Base-by-base conservation (phyloP, 2,329 filamentous ascomycete genomes). In the Colletotrichum chlorophyti region DNA sequence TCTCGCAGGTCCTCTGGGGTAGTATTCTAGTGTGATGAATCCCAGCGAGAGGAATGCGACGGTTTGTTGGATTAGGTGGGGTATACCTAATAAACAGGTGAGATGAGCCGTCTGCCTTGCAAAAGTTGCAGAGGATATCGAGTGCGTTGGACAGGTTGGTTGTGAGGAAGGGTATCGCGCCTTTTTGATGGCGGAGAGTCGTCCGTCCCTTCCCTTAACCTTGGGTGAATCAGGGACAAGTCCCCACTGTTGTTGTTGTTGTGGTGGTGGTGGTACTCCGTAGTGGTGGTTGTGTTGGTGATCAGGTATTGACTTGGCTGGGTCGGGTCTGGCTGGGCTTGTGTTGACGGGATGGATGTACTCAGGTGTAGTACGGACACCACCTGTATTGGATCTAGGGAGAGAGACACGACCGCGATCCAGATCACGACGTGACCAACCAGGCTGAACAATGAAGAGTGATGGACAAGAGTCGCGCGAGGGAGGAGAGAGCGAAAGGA, bases 161-260 rank as follows among this genome's bases (percentile, higher is more conserved):
- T n/a, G n/a, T n/a, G n/a, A n/a, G n/a, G n/a, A n/a, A n/a, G 34
- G 15, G 55, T 55, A 32, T 55, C 26, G 55, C 27, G 40, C 46
- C 24, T 23, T 34, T 8, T 40, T 46, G 40, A 48, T 58, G 53
- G 53, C 40, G 40, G 48, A 53, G 27, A 17, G 32, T 58, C 40
- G 53, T 46, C 53, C 53, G 53, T 42, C 26, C 24, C 34, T n/a
- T n/a, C n/a, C n/a, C n/a, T n/a, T n/a, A n/a, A n/a, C n/a, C n/a
- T 58, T 21, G 32, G 4, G 55, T 59, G 55, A 59, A 59, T 59
- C 55, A 59, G 51, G 43, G n/a, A 48, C 41, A 23, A 21, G 15
- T 19, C n/a, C 51, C 51, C 37, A 57, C 40, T 14, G 32, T 47
- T 15, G 14, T 23, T 26, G 35, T 38, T 15, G 15, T 34, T 34